Evolutionary conservation across 2,329 filamentous ascomycete genomes (phyloP), one percentile per base, ranked within the genome.

Genomic region (Hypoxylon sp.): DNA sequence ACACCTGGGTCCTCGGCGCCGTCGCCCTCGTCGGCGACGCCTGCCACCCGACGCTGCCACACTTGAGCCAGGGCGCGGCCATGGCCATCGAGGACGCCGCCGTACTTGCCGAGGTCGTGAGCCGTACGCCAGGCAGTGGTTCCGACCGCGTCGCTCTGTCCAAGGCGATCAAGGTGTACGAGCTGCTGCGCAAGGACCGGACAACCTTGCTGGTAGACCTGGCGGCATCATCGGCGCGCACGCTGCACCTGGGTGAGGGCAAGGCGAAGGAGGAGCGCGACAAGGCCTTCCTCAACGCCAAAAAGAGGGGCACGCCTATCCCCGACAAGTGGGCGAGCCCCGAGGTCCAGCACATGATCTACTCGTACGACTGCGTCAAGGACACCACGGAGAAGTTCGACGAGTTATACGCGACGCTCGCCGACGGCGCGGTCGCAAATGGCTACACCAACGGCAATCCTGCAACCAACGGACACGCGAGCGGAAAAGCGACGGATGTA

Each of bases 311-410:
- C 64, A 82, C 74, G 56, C 78, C 78, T 58, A 84, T 84, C 62
- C 87, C 87, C 2, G 88, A 91, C 77, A 90, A 89, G 78, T 91
- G 89, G 89, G 87, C 87, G 2, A 89, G 89, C 74, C 87, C 87
- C 8, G 88, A 90, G 70, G 86, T 90, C 43, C 88, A 91, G 76
- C 82, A 84, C 75, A 84, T 85, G 81, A 85, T 90, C 63, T 90
- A 90, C 75, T 83, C 84, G 10, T 82, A 88, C 71, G 87, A 90
- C 75, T 88, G 87, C 71, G 80, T 85, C 51, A 76, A 80, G 70
- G 82, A 86, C 57, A 82, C 86, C 0, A 75, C 76, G 51, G 83
- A 86, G 44, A 77, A 78, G 61, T 88, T 87, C 72, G 79, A 82
- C 10, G 76, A 80, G 70, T 67, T 86, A 39, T 85, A 77, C 66